A percentile compares a stretch with the other conserved stretches of the same genome.
Evolutionary conservation across 2,329 filamentous ascomycete species (phyloP).

Genomic region (Calonectria multiphialidica): DNA sequence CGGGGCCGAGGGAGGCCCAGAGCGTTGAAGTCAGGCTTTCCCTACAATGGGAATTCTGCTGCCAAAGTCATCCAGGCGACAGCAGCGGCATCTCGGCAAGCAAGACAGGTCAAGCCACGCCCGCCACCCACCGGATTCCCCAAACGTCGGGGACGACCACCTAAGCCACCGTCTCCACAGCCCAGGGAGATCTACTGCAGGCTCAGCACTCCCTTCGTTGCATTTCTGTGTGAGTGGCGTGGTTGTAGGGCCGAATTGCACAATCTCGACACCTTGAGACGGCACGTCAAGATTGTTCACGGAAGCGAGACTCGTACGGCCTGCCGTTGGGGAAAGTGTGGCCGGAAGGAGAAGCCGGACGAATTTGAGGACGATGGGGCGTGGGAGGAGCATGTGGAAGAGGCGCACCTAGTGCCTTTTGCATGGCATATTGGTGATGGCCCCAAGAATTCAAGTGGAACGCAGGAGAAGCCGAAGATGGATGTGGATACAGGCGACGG

Average conservation of each 20-base stretch:
- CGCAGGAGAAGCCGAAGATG: constrained; percentile 23
- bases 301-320: constrained; percentile 28
- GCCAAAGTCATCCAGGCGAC: constrained; percentile 25
- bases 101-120: constrained; percentile 45
- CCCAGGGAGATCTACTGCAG: constrained; percentile 56
- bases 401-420: constrained; percentile 64
- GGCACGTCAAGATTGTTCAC: constrained; percentile 67
- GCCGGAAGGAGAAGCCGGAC: constrained; percentile 24
- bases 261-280: constrained; percentile 69
- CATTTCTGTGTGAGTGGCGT: constrained; percentile 71
- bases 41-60: constrained; percentile 40
- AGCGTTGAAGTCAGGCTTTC: constrained; percentile 54
- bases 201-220: constrained; percentile 58
- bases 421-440: constrained; percentile 73
- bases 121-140: constrained; percentile 38
- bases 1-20: constrained; percentile 59
- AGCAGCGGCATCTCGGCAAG: constrained; percentile 36
- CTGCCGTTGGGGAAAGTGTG: constrained; percentile 51
- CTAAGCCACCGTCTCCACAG: constrained; percentile 52
- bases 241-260: constrained; percentile 71
- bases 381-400: constrained; percentile 65
- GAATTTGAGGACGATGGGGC: constrained; percentile 52
- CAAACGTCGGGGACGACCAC: constrained; percentile 58
- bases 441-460: constrained; percentile 54
- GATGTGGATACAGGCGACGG: constrained; percentile 35